Conservation (phyloP, 2,329 filamentous ascomycete genomes). For the Trichophaea hybrida region DNA sequence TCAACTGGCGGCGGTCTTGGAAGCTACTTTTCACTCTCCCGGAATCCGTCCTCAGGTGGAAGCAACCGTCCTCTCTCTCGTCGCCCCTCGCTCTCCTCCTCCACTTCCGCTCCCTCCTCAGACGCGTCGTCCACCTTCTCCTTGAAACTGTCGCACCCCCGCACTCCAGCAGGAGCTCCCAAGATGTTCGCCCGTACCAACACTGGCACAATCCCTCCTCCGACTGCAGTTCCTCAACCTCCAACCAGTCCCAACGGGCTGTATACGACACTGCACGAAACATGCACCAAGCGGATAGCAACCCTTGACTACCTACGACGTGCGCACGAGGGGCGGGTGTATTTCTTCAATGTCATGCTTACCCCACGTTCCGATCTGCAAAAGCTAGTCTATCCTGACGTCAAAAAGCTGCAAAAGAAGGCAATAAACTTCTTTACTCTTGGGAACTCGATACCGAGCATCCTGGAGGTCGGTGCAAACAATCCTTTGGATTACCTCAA, state of each 20-base stretch:
- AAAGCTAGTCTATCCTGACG: constrained; percentile 73
- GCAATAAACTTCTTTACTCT: constrained; percentile 89
- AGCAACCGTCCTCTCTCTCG: not conserved
- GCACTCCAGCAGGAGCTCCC: not conserved
- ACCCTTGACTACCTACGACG: constrained; percentile 74
- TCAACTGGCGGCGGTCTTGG: constrained; percentile 12
- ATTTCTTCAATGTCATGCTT: constrained; percentile 96
- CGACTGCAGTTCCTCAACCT: constrained; percentile 18
- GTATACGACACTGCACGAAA: constrained; percentile 62
- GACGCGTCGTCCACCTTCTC: constrained; percentile 37
- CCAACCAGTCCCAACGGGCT: constrained; percentile 41
- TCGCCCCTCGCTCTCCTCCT: constrained; percentile 31
- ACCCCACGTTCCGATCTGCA: constrained; percentile 70
- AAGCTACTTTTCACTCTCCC: constrained; percentile 20
- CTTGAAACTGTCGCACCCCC: constrained; percentile 1
- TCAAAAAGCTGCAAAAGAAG: constrained; percentile 56
- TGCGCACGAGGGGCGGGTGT: constrained; percentile 84
- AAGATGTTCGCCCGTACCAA: constrained; percentile 19
- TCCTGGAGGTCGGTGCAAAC: constrained; percentile 73
- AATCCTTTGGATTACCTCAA: constrained; percentile 74
- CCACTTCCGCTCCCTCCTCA: constrained; percentile 38
- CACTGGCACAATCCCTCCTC: constrained; percentile 16
- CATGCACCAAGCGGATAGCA: constrained; percentile 81
- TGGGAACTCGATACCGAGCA: constrained; percentile 75
- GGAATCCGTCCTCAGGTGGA: constrained; percentile 7